phyloP scores from a whole-genome alignment of 1,139 yeast genomes.

The Protomyces lactucae-debilis region DNA sequence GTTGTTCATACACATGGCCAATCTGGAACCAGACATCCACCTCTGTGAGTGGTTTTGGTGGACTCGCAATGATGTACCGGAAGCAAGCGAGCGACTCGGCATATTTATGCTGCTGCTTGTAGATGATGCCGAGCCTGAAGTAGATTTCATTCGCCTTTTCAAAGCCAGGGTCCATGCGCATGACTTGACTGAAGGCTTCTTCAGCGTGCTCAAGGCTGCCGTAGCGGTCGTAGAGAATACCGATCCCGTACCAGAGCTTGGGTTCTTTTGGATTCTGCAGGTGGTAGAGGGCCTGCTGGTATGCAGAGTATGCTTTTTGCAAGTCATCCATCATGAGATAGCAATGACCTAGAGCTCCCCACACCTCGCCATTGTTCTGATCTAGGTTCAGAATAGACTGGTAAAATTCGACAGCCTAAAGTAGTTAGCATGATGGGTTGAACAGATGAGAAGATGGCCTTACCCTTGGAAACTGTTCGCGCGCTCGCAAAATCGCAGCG shows the following conservation, averaged over 20 bases:
- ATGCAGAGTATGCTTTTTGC: conserved; percentile 91
- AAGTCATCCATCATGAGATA: conserved; percentile 93
- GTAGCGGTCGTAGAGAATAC: conserved; percentile 88
- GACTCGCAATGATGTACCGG: conserved; percentile 80
- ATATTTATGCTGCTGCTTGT: conserved; percentile 87
- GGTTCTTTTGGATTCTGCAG: conserved; percentile 93
- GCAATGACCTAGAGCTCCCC: conserved; percentile 97
- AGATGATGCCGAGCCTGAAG: conserved; percentile 93
- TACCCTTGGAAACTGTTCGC: conserved; percentile 63
- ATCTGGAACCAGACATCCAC: conserved; percentile 98
- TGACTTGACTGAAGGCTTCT: conserved; percentile 92
- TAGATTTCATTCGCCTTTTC: conserved; percentile 96
- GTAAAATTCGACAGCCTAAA: conserved; percentile 85
- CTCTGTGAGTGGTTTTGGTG: conserved; percentile 93
- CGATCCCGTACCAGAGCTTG: conserved; percentile 97
- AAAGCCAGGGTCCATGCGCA: conserved; percentile 91
- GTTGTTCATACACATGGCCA: conserved; percentile 91
- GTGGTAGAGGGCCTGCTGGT: conserved; percentile 90
- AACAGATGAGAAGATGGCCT: not conserved
- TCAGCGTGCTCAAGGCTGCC: conserved; percentile 96
- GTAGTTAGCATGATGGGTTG: not conserved
- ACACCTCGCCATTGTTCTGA: conserved; percentile 89
- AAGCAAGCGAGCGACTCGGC: conserved; percentile 84
- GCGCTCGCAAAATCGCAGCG: conserved; percentile 81
- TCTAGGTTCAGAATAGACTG: conserved; percentile 76